phyloP scores from a whole-genome alignment of 2,329 filamentous ascomycete species.

The Elsinoe arachidis region DNA sequence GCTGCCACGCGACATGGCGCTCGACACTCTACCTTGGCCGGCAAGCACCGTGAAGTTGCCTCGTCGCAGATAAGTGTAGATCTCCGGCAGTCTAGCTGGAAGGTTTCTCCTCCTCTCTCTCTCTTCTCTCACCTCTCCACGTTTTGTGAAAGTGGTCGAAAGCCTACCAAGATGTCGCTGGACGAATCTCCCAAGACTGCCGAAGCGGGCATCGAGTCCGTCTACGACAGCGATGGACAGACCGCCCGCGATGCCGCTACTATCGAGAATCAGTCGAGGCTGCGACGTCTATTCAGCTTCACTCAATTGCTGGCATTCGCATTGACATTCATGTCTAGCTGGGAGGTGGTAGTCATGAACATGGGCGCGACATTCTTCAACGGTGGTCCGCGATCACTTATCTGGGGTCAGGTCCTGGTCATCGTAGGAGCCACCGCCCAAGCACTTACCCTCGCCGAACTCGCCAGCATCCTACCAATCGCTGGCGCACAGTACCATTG shows the following conservation, averaged over 20 bases:
- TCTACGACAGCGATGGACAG: slow-evolving; percentile 10
- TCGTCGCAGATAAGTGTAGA: neutral
- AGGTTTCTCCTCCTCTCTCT: neutral
- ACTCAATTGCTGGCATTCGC: slow-evolving; percentile 21
- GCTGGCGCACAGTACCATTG: slow-evolving; percentile 24
- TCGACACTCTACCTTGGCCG: neutral
- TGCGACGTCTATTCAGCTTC: slow-evolving; percentile 21
- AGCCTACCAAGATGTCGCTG: neutral
- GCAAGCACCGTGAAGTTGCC: neutral
- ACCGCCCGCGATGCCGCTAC: neutral
- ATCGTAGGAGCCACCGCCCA: slow-evolving; percentile 20
- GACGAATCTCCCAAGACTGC: neutral
- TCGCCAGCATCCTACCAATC: slow-evolving; percentile 22
- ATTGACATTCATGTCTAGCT: slow-evolving; percentile 21
- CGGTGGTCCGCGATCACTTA: slow-evolving; percentile 20
- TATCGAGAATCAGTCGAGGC: neutral
- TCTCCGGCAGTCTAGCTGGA: neutral
- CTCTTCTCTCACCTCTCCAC: too few relatives aligned
- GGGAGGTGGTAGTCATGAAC: slow-evolving; percentile 21
- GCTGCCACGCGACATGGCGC: slow-evolving; percentile 8
- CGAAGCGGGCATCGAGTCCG: neutral
- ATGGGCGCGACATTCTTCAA: slow-evolving; percentile 20
- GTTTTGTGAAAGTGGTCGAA: too few relatives aligned
- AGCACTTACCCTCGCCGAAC: slow-evolving; percentile 21
- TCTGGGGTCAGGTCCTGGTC: slow-evolving; percentile 22